Base-by-base conservation (phyloP, 192 early-diverging fungal species). In the Mortierella alpina region DNA sequence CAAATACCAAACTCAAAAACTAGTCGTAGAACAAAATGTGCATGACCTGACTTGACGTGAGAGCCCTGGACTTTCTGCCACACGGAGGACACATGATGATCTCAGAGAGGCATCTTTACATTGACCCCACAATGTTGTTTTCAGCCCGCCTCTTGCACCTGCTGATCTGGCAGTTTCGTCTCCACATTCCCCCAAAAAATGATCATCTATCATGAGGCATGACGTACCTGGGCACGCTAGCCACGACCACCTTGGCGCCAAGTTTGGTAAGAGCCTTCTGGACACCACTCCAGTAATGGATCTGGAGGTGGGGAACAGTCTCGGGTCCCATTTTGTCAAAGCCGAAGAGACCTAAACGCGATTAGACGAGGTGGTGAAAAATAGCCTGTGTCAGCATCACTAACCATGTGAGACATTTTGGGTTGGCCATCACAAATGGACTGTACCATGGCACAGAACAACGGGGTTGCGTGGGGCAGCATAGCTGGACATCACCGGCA, bases 221-320 rank as follows among this genome's bases (percentile, higher is more conserved):
- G 52, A n/a, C 4, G 44, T 79, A 84, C 83, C 83, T 86, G 48
- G 92, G 86, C 23, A 97, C 96, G 49, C 90, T 88, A 18, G 95
- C 89, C 12, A 95, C 87, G 42, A 92, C 75, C 23, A 98, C 95
- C 55, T 92, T 91, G 68, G 93, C 92, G 15, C 97, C 97, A 17
- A 95, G 69, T 39, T 90, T 87, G 45, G 88, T 85, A 68, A 98
- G 75, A 3, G 94, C 92, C 63, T 96, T 90, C 50, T 89, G 85
- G 45, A 96, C 93, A 9, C 91, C 93, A 23, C 88, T 87, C 95
- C 94, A 96, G 74, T 95, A 97, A 60, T 95, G 92, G 44, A 96
- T 85, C 79, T 96, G 95, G n/a, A 98, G 81, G 18, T 86, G 80
- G 2, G 95, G 95, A 15, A 96, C 79, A 22, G 87, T 82, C 9